Conservation (phyloP, 2,329 filamentous ascomycete genomes). For the Dothiorella sarmentorum region DNA sequence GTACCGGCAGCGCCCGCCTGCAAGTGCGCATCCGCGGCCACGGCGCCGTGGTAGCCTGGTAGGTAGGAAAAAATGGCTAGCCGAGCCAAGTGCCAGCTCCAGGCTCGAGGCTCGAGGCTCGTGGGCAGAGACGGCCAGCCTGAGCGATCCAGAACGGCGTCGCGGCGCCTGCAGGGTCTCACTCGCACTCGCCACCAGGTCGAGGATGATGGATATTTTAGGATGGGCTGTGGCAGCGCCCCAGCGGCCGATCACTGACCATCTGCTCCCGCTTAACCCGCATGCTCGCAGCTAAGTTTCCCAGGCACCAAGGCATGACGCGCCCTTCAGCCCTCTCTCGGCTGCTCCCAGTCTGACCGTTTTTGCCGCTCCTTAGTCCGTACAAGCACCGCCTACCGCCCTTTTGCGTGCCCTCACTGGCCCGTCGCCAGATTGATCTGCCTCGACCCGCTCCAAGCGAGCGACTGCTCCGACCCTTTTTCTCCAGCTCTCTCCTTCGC, state of each 20-base stretch:
- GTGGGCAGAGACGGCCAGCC: neutral
- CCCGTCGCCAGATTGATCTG: conserved; percentile 25
- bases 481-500: conserved; percentile 30
- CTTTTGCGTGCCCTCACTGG: neutral
- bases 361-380: conserved; percentile 11
- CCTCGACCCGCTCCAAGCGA: conserved; percentile 39
- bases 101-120: too few species aligned
- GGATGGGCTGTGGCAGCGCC: conserved; percentile 10
- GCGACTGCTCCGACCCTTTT: conserved; percentile 26
- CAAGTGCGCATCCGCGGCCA: neutral
- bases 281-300: conserved; percentile 5
- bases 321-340: conserved; percentile 12
- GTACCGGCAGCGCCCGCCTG: conserved; percentile 2
- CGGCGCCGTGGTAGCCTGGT: neutral
- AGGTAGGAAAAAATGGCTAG: too few species aligned
- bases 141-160: neutral
- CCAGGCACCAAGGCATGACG: neutral
- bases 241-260: conserved; percentile 6
- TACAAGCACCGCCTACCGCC: conserved; percentile 12
- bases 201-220: conserved; percentile 12
- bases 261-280: neutral
- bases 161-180: conserved; percentile 6
- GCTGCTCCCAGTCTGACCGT: conserved; percentile 16
- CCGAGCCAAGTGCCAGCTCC: conserved; percentile 4
- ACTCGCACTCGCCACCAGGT: conserved; percentile 13